Base-by-base conservation (phyloP, 1,284 basidiomycete species). In the Fomitopsis schrenkii region DNA sequence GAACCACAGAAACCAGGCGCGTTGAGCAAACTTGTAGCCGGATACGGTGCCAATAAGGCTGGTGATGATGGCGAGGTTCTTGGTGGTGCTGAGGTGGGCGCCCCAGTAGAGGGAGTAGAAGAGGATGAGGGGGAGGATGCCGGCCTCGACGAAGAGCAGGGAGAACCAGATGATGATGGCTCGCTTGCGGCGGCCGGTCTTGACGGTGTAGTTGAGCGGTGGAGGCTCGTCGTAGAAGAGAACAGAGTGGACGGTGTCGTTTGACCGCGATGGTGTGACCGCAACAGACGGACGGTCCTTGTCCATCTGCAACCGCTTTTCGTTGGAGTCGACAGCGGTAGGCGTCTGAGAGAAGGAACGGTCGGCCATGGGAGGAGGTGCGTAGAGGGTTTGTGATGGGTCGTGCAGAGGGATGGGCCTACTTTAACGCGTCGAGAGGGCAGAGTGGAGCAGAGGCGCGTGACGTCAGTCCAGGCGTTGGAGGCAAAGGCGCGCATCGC, bases 61-160 rank as follows among this genome's bases (percentile, higher is more conserved):
- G 22, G 73, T 75, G 57, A 75, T 73, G 64, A 75, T 75, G 40
- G 73, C 73, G 53, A 75, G 70, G 62, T 73, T 75, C 44, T 66
- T 73, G 15, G 72, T 73, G 30, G 67, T 67, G 58, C 57, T 65
- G 40, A 75, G 67, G 54, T 74, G 73, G 0, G 73, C 72, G 36
- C 73, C 72, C 72, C 71, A 73, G 48, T 64, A 63, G 6, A 75
- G 70, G 1, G 71, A 65, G 62, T 70, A 75, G 67, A 73, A 75
- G 45, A 75, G 67, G 36, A 75, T 72, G 64, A 75, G 70, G 4
- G 72, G 73, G 35, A 75, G 68, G 60, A 74, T 55, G 48, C 72
- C 66, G 12, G 73, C 65, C 62, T 75, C 72, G 60, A 67, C 26
- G 66, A 74, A 72, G 53, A 74, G 65, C 57, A 75, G 67, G 30